A percentile compares a stretch with the other conserved stretches of the same genome.
These are phyloP conservation scores for Physcomitrellopsis africana DNA, from an alignment of 225 moss, liverwort and hornwort species.

Conservation along the genomic window DNA sequence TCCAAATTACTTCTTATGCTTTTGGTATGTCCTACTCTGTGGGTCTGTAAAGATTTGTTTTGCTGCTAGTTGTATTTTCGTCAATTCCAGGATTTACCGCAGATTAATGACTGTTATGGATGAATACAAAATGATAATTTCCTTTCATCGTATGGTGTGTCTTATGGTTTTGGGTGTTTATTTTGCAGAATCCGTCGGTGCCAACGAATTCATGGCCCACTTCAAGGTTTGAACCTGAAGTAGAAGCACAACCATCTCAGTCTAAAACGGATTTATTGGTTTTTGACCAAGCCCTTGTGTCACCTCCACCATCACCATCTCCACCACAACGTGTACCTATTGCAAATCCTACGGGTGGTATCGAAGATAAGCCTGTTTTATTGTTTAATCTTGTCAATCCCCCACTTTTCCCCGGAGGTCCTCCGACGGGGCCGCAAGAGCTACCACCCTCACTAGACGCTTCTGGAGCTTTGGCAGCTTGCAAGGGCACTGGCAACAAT, in stretches of 20 bases:
- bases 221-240: slow-evolving; percentile 33
- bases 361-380: slow-evolving; percentile 68
- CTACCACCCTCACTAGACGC: slow-evolving; percentile 59
- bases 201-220: slow-evolving; percentile 29
- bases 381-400: slow-evolving; percentile 71
- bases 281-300: background rate
- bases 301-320: slow-evolving; percentile 3
- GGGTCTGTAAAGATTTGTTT: no score
- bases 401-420: slow-evolving; percentile 74
- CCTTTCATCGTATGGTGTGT: background rate
- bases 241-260: slow-evolving; percentile 19
- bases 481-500: slow-evolving; percentile 89
- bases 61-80: no score
- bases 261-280: slow-evolving; percentile 23
- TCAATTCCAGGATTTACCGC: no score
- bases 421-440: slow-evolving; percentile 58
- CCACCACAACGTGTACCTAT: slow-evolving; percentile 31
- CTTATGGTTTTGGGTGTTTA: slow-evolving; percentile 17
- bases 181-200: slow-evolving; percentile 38
- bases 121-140: no score
- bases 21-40: no score
- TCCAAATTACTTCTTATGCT: no score
- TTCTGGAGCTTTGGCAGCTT: slow-evolving; percentile 55
- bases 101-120: no score
- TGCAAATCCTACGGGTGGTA: slow-evolving; percentile 16